Conservation (phyloP, 2,329 filamentous ascomycete species). For the Aschersonia sp. region DNA sequence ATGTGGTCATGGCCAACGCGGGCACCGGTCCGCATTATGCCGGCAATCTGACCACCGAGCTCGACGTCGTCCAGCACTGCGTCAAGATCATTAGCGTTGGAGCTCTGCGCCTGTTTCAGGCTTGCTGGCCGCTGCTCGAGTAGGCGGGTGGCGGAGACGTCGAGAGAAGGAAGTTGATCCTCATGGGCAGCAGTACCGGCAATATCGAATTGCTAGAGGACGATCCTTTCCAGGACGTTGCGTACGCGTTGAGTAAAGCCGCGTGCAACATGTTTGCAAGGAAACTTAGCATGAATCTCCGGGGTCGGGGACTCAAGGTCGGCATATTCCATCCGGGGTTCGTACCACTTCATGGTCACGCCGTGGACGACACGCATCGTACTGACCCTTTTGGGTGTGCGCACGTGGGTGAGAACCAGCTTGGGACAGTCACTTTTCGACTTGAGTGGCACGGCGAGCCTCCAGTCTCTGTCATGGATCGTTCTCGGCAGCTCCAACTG, state of each 20-base stretch:
- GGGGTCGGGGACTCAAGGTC: conserved; percentile 16
- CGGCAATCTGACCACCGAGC: conserved; percentile 1
- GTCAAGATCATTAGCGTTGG: conserved; percentile 16
- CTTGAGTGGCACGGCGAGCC: conserved; percentile 4
- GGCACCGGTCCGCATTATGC: conserved; percentile 1
- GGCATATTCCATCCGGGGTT: conserved; percentile 18
- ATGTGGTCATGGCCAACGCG: conserved; percentile 40
- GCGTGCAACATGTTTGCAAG: conserved; percentile 16
- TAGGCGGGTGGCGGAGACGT: neutral
- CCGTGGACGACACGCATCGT: neutral
- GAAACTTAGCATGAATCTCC: conserved; percentile 15
- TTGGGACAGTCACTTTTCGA: conserved; percentile 6
- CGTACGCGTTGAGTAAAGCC: conserved; percentile 30
- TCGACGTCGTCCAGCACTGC: conserved; percentile 2
- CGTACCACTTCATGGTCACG: neutral
- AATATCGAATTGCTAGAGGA: conserved; percentile 7
- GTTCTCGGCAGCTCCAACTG: conserved; percentile 3
- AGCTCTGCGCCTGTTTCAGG: conserved; percentile 27
- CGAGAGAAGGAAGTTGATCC: conserved; percentile 5
- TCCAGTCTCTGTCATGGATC: conserved; percentile 3
- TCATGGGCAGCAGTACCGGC: conserved; percentile 5
- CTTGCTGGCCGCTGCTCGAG: conserved; percentile 21
- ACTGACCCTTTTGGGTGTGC: neutral
- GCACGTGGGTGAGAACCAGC: conserved; percentile 6
- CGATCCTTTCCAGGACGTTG: conserved; percentile 15